A percentile compares a stretch with the other conserved stretches of the same genome.
These are phyloP conservation scores for Emericellopsis terricola DNA, from an alignment of 495 filamentous ascomycete genomes.

Conservation along the genomic window DNA sequence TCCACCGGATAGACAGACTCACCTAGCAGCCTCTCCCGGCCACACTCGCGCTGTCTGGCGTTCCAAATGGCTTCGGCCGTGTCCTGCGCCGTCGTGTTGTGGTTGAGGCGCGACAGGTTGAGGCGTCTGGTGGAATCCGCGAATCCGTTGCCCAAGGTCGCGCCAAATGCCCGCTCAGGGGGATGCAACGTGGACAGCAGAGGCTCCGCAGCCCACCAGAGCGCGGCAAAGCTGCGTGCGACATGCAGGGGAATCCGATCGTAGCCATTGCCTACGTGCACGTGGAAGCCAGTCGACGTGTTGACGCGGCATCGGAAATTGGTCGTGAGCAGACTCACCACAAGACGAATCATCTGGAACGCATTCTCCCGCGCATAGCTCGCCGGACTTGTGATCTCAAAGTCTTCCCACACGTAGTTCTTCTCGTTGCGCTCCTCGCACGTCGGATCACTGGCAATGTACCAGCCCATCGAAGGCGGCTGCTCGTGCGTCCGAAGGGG, in stretches of 20 bases:
- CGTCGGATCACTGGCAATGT: slow-evolving; percentile 3
- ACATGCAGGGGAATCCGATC: slow-evolving; percentile 9
- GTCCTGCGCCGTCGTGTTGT: too few relatives aligned
- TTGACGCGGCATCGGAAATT: slow-evolving; percentile 14
- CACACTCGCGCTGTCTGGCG: too few relatives aligned
- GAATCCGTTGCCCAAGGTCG: too few relatives aligned
- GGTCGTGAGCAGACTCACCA: slow-evolving; percentile 9
- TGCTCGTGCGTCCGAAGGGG: not conserved
- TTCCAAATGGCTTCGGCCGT: too few relatives aligned
- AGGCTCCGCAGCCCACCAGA: slow-evolving; percentile 20
- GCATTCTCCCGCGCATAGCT: slow-evolving; percentile 4
- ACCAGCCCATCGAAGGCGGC: slow-evolving; percentile 3
- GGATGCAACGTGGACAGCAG: slow-evolving; percentile 17
- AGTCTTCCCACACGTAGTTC: slow-evolving; percentile 5
- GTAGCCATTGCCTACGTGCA: slow-evolving; percentile 17
- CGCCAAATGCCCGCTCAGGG: slow-evolving; percentile 7
- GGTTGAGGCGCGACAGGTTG: too few relatives aligned
- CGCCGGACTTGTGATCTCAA: slow-evolving; percentile 10
- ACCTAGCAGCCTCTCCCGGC: too few relatives aligned
- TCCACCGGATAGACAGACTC: too few relatives aligned
- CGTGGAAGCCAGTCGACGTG: slow-evolving; percentile 14
- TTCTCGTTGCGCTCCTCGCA: not conserved
- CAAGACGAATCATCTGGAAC: slow-evolving; percentile 6
- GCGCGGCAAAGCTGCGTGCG: slow-evolving; percentile 14
- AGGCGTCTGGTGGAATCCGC: too few relatives aligned